Evolutionary conservation across 2,329 filamentous ascomycete species (phyloP), one percentile per base, ranked within the genome.

Genomic region (Escovopsis weberi): DNA sequence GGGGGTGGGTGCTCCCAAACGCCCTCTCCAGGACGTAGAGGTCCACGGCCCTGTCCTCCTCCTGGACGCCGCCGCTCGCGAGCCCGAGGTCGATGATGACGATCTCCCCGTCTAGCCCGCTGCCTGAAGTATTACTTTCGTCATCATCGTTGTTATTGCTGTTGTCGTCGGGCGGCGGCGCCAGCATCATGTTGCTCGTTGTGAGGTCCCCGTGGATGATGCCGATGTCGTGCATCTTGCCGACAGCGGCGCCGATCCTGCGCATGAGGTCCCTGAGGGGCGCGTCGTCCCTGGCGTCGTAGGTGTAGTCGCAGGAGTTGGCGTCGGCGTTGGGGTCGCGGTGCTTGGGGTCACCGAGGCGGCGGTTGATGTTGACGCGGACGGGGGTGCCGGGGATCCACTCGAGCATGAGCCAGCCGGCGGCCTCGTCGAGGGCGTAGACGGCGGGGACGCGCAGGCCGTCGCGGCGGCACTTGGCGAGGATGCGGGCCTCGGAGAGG

Each of bases 121-220:
- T 51, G 15, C 15, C 15, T 15, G 15, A 15, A 15, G 15, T 15
- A 15, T 15, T 15, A 10, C 48, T 50, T n/a, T 49, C 43, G 26
- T 51, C 49, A 8, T 52, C 49, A 5, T 50, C 42, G 6, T 41
- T 50, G 11, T 50, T 53, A 30, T 40, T 47, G 12, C 43, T 46
- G 37, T 45, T 37, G n/a, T 51, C 48, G 35, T 48, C 26, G 42
- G 52, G 43, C 46, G 45, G 41, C 18, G 55, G 55, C 12, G 69
- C 68, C 51, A 96, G 59, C 81, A 98, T 95, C 66, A 98, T 72
- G 63, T 98, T 98, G 64, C 88, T 95, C 49, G 88, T 98, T 47
- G 91, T 98, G 64, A 98, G 64, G 65, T 98, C 91, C 35, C 91
- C 91, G 65, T 98, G 91, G 45, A 94, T 79, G 43, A 96, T 75